Evolutionary conservation across 805 yeast species (phyloP).

Genomic region (Barnettozyma californica): DNA sequence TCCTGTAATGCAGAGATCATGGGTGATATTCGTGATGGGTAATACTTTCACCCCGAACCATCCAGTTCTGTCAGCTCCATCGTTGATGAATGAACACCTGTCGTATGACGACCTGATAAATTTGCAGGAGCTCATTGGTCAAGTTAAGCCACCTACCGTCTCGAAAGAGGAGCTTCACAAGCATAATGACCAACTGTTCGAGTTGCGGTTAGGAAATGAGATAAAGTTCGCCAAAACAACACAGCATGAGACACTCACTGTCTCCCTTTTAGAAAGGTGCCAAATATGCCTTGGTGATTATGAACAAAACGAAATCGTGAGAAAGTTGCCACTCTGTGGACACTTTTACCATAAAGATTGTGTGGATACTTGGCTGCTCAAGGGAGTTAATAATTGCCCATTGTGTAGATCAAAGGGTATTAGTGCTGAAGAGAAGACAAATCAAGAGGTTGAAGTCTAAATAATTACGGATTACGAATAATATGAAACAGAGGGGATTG

Average conservation of each 20-base stretch:
- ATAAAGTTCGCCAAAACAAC: constrained; percentile 1
- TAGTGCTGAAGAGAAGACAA: not conserved
- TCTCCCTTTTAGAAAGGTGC: constrained; percentile 26
- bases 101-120: constrained; percentile 44
- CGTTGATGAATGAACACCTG: constrained; percentile 44
- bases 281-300: constrained; percentile 50
- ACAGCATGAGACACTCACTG: not conserved
- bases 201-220: constrained; percentile 3
- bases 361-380: constrained; percentile 52
- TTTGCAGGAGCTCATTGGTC: constrained; percentile 43
- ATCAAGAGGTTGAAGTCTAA: not conserved
- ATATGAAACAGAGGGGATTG: not conserved
- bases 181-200: constrained; percentile 33
- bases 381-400: constrained; percentile 53
- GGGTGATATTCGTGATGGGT: constrained; percentile 62
- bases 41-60: constrained; percentile 46
- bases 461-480: not conserved
- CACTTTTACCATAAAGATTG: constrained; percentile 53
- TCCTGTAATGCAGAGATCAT: constrained; percentile 34
- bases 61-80: constrained; percentile 43
- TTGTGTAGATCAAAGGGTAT: constrained; percentile 47
- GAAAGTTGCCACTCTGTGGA: constrained; percentile 39
- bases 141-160: constrained; percentile 40
- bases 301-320: constrained; percentile 39
- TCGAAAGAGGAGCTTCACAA: constrained; percentile 34